Conservation (phyloP, 2,329 filamentous ascomycete species). For the Pyrenochaeta sp. region DNA sequence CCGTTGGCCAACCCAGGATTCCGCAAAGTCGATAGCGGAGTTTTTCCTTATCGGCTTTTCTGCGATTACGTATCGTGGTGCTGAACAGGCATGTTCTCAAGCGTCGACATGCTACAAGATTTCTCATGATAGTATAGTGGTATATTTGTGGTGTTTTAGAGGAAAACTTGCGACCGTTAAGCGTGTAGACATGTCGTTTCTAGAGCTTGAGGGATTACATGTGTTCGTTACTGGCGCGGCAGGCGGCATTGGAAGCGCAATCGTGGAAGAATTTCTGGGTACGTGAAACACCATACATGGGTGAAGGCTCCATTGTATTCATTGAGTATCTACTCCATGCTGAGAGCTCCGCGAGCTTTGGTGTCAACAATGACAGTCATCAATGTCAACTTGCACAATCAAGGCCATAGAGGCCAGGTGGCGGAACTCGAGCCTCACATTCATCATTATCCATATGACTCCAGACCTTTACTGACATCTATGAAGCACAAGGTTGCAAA, state of each 20-base stretch:
- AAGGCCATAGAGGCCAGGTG: neutral
- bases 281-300: constrained; percentile 9
- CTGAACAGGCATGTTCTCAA: neutral
- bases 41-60: neutral
- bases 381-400: neutral
- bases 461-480: constrained; percentile 4
- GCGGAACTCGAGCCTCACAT: neutral
- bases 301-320: neutral
- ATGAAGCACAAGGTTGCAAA: constrained; percentile 61
- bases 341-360: no score
- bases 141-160: neutral
- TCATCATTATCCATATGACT: no score
- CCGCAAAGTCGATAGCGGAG: neutral
- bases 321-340: neutral
- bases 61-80: neutral
- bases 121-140: neutral
- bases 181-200: constrained; percentile 51
- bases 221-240: constrained; percentile 64
- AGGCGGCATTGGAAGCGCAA: constrained; percentile 60
- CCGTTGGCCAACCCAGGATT: neutral
- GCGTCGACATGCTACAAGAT: neutral
- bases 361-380: neutral
- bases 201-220: constrained; percentile 59
- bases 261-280: constrained; percentile 63
- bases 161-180: neutral